These are phyloP conservation scores for Mycocalia duriaeana DNA, from an alignment of 1,284 basidiomycete species.

Conservation along the genomic window DNA sequence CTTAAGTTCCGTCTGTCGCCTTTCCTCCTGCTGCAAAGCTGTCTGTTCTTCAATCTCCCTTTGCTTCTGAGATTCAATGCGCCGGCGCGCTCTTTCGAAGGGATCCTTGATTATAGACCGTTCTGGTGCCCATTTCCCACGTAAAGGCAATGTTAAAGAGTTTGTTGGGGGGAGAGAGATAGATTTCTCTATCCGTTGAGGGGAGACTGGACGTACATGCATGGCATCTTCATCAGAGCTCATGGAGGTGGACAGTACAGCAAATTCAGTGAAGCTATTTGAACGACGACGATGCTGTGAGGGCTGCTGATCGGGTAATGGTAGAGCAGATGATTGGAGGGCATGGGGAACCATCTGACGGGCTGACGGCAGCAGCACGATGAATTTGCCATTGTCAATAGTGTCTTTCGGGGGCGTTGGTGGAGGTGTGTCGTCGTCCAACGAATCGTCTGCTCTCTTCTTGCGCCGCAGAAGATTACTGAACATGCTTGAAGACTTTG, in stretches of 20 bases:
- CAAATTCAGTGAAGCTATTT: slow-evolving; percentile 31
- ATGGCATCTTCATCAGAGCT: slow-evolving; percentile 22
- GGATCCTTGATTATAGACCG: slow-evolving; percentile 31
- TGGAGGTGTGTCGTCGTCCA: slow-evolving; percentile 13
- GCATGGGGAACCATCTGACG: slow-evolving; percentile 1
- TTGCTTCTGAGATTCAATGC: slow-evolving; percentile 34
- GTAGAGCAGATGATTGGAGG: not conserved
- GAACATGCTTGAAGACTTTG: slow-evolving; percentile 28
- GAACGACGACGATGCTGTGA: slow-evolving; percentile 16
- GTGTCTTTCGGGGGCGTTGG: slow-evolving; percentile 38
- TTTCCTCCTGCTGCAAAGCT: slow-evolving; percentile 44
- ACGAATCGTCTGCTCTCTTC: slow-evolving; percentile 15
- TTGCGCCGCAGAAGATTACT: slow-evolving; percentile 33
- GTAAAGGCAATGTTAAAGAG: slow-evolving; percentile 21
- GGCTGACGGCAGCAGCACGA: slow-evolving; percentile 1
- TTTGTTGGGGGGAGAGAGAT: slow-evolving; percentile 10
- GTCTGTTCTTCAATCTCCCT: slow-evolving; percentile 45
- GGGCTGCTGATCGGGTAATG: slow-evolving; percentile 5
- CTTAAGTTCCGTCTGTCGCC: slow-evolving; percentile 41
- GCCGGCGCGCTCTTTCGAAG: slow-evolving; percentile 37
- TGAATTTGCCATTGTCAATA: slow-evolving; percentile 24
- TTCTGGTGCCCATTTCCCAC: slow-evolving; percentile 37
- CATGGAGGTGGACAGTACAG: slow-evolving; percentile 30
- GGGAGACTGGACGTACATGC: slow-evolving; percentile 11
- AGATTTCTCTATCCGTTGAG: slow-evolving; percentile 2